These are phyloP conservation scores for Mortierella sp. DNA, from an alignment of 371 early-diverging fungal species.

Conservation along the genomic window DNA sequence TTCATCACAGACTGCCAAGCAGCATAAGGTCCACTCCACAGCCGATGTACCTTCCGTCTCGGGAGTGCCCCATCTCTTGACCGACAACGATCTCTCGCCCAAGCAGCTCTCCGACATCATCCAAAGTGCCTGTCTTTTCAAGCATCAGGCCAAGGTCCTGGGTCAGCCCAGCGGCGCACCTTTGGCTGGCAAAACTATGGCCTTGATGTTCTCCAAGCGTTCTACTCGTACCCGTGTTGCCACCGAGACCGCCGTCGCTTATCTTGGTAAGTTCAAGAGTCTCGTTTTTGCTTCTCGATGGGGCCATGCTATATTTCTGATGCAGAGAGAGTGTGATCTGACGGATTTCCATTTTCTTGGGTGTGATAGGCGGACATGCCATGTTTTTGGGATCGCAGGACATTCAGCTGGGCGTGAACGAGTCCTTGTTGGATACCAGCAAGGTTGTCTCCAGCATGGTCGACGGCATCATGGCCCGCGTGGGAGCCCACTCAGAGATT, in stretches of 20 bases:
- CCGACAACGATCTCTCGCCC: conserved; percentile 54
- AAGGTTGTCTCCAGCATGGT: conserved; percentile 95
- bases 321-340: background rate
- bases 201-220: conserved; percentile 92
- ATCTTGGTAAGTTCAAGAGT: conserved; percentile 70
- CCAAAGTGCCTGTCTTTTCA: conserved; percentile 57
- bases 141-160: conserved; percentile 65
- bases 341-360: background rate
- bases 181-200: conserved; percentile 82
- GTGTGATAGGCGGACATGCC: conserved; percentile 85
- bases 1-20: conserved; percentile 12
- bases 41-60: conserved; percentile 41
- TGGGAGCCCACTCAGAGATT: conserved; percentile 90
- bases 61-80: conserved; percentile 51
- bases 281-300: background rate
- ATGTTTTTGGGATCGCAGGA: conserved; percentile 95
- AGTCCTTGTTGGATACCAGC: conserved; percentile 89
- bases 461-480: conserved; percentile 94
- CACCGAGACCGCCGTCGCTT: conserved; percentile 91
- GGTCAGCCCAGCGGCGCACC: conserved; percentile 69
- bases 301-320: too few species aligned
- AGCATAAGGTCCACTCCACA: conserved; percentile 36
- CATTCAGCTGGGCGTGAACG: conserved; percentile 95
- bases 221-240: conserved; percentile 97
- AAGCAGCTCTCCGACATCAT: conserved; percentile 44